Evolutionary conservation across 1,139 yeast species (phyloP), one percentile per base, ranked within the genome.

Genomic region (Candida sanyaensis): DNA sequence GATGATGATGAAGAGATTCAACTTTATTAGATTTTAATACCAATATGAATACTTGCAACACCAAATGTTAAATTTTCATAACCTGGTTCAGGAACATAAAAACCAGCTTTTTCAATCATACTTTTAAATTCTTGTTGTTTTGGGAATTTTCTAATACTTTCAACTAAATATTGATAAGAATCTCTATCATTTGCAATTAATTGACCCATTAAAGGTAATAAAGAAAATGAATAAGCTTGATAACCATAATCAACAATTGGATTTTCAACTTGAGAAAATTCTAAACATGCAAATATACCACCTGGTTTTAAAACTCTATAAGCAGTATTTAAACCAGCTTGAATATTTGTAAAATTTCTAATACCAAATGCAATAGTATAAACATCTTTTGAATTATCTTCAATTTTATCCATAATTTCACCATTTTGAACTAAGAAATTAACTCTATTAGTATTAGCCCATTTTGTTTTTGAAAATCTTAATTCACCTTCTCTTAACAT

Each of bases 281-380:
- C 99, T 52, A 93, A 78, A 68, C 98, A 92, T 36, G 97, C 97
- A 66, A 93, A 95, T 44, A 95, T 89, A 61, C 99, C 99, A 62
- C 99, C 99, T 48, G 67, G 99, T 68, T 87, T 89, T 63, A 93
- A 80, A 29, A 92, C 96, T 59, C 99, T 81, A 73, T 92, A 88
- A 32, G 99, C 99, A 26, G 97, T 88, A 59, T 88, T 80, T 59
- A 93, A 79, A 29, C 98, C 99, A 8, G 90, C 91, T 69, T 92
- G 97, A 56, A 93, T 86, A 63, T 93, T 79, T 50, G 99, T 93
- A 66, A 95, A 95, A 69, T 93, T 93, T 69, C 99, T 83, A 62
- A 95, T 95, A 48, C 99, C 99, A 65, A 95, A 93, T 3, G 98
- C 96, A 59, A 93, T 91, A 3, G 99, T 93, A 68, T 93, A 93